Base-by-base conservation (phyloP, 2,329 filamentous ascomycete genomes). In the Elsinoe batatas region DNA sequence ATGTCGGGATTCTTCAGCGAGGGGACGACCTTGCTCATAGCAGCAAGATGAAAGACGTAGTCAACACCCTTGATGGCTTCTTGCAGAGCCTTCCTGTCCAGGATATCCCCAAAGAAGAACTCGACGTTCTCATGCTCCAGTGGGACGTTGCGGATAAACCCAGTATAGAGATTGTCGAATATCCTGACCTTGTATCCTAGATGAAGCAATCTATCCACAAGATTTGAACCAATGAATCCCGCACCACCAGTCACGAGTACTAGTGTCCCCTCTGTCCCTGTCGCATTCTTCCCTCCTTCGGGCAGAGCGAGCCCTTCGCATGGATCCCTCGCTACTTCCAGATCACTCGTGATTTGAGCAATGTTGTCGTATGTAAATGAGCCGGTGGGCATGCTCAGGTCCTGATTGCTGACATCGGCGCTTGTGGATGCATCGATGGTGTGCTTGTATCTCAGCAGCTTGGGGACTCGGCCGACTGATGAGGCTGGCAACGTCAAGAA, bases 161-260 rank as follows among this genome's bases (percentile, higher is more conserved):
- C 40, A 11, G 40, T 44, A 13, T 44, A 44, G 10, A 44, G 17
- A n/a, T 44, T 44, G 40, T 44, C 40, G n/a, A 44, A 44, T 18
- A 44, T 44, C 10, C 40, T 44, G 4, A 68, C 65, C 18, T 62
- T 59, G 58, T 65, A 67, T 44, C 64, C 64, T 13, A 54, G 50
- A 20, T 57, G 51, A 17, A 68, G 58, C 1, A 66, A 59, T 51
- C 65, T 61, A 43, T 65, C 63, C 26, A 60, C 60, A 13, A 67
- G 59, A 47, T 68, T 64, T 26, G 59, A 61, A 18, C 59, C 64
- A 37, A 62, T 60, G 44, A 58, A 64, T 26, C 65, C 63, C 32
- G 62, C 65, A 33, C 60, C 64, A n/a, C 64, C 65, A 11, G 64
- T 67, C 35, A 68, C 61, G 12, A 67, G 60, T 13, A 68, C 58